Percentiles rank a stretch among this genome's conserved stretches.
phyloP scores from a whole-genome alignment of 768 basidiomycete species.

The Candolleomyces aberdarensis region DNA sequence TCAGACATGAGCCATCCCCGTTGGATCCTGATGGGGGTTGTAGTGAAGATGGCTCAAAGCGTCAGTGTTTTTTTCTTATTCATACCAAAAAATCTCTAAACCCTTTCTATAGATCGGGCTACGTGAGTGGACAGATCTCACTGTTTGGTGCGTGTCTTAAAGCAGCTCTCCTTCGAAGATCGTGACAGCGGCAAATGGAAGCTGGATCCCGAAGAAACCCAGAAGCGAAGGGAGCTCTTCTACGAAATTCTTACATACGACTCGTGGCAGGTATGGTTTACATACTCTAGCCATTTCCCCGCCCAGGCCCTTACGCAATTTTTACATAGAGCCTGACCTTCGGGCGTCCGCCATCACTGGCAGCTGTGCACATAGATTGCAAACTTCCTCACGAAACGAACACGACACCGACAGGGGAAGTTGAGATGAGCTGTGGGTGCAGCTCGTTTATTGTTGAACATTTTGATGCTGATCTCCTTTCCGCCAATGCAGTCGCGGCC shows the following conservation, averaged over 20 bases:
- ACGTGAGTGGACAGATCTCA: constrained; percentile 43
- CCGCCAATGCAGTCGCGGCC: constrained; percentile 42
- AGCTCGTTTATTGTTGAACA: constrained; percentile 2
- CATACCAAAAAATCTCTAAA: constrained; percentile 10
- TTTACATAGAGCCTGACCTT: constrained; percentile 59
- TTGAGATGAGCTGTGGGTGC: constrained; percentile 61
- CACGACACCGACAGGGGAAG: constrained; percentile 45
- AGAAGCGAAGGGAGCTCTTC: constrained; percentile 55
- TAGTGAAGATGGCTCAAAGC: constrained; percentile 67
- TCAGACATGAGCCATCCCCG: constrained; percentile 54
- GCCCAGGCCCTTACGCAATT: constrained; percentile 1
- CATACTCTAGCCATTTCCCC: neutral
- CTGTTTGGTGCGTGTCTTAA: neutral
- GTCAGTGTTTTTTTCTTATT: constrained; percentile 37
- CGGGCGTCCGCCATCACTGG: constrained; percentile 67
- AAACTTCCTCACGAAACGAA: constrained; percentile 46
- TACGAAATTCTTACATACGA: constrained; percentile 69
- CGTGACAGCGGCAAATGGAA: constrained; percentile 69
- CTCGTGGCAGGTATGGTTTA: constrained; percentile 58
- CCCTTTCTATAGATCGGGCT: constrained; percentile 50
- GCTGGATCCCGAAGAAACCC: constrained; percentile 51
- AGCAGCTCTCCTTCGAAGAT: constrained; percentile 36
- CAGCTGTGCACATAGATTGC: constrained; percentile 52
- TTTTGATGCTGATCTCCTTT: constrained; percentile 1
- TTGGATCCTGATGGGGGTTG: constrained; percentile 70